phyloP scores from a whole-genome alignment of 2,329 filamentous ascomycete genomes.

The Fusarium torulosum region DNA sequence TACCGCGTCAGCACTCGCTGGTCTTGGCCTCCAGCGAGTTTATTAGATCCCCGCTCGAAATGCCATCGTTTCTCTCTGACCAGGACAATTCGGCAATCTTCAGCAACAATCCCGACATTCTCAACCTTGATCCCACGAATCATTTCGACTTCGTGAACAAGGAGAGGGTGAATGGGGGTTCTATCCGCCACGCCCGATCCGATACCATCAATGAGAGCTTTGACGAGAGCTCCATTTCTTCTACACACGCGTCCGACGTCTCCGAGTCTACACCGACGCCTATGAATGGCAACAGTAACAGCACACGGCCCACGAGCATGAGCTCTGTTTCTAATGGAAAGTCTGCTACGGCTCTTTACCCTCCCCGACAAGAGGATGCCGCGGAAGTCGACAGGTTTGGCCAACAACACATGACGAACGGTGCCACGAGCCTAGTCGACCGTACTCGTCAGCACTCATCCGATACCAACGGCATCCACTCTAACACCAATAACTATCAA shows the following conservation, averaged over 20 bases:
- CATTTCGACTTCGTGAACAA: slow-evolving; percentile 54
- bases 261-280: slow-evolving; percentile 60
- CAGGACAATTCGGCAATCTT: slow-evolving; percentile 59
- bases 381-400: slow-evolving; percentile 36
- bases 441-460: slow-evolving; percentile 45
- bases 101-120: slow-evolving; percentile 57
- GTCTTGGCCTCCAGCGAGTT: slow-evolving; percentile 42
- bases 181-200: slow-evolving; percentile 57
- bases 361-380: slow-evolving; percentile 47
- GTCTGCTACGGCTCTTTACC: slow-evolving; percentile 53
- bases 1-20: slow-evolving; percentile 45
- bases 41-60: slow-evolving; percentile 53
- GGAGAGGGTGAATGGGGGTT: slow-evolving; percentile 53
- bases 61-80: slow-evolving; percentile 68
- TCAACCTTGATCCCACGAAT: slow-evolving; percentile 59
- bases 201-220: slow-evolving; percentile 65
- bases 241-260: slow-evolving; percentile 64
- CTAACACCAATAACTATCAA: slow-evolving; percentile 24
- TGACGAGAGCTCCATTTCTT: slow-evolving; percentile 67
- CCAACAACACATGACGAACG: slow-evolving; percentile 48
- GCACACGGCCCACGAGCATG: slow-evolving; percentile 65
- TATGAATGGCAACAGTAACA: slow-evolving; percentile 59
- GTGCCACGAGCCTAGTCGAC: slow-evolving; percentile 47
- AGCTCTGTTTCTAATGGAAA: slow-evolving; percentile 70
- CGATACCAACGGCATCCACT: slow-evolving; percentile 39